Base-by-base conservation (phyloP, 2,329 filamentous ascomycete genomes). In the Cercospora berteroae region DNA sequence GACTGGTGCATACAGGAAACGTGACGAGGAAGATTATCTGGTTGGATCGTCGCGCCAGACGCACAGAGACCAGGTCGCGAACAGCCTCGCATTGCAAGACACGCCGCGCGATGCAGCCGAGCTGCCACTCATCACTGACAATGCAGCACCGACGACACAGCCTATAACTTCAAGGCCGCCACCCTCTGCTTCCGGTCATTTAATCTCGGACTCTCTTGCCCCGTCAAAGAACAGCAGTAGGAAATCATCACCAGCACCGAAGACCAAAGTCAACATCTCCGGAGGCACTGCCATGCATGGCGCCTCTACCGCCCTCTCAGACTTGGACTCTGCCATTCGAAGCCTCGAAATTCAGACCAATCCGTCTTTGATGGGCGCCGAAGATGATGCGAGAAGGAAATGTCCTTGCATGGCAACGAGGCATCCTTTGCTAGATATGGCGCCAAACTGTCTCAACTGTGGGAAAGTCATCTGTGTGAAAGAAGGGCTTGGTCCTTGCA, bases 401-500 rank as follows among this genome's bases (percentile, higher is more conserved):
- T 99, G 95, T 79, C 91, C 91, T 74, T 99, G 95, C 78, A 93
- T 96, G 75, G 95, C 92, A 0, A 89, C 91, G 0, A 87, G 92
- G 1, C 95, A 99, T 78, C 92, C 94, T 0, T 86, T 98, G 2
- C 90, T 97, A 55, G 88, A 88, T n/a, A 93, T 94, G 0, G 93
- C 94, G 0, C 95, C 95, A 0, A 99, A 98, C 77, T 99, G 95
- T 77, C 82, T 96, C 16, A 89, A 86, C 55, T 99, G 95, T 74
- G 95, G 95, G 67, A 98, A 98, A 78, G 93, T 99, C 12, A 90
- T 98, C 64, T 99, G 95, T 78, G 88, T 96, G 25, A 94, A 95
- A 75, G 94, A 99, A 79, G 95, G 95, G 0, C 84, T 98, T 0
- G 94, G 94, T 0, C 94, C 94, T 0, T 99, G 95, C 79, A 97